Conservation (phyloP, 352 stramenopile genomes). For the Globisporangium rhizosaccharum region DNA sequence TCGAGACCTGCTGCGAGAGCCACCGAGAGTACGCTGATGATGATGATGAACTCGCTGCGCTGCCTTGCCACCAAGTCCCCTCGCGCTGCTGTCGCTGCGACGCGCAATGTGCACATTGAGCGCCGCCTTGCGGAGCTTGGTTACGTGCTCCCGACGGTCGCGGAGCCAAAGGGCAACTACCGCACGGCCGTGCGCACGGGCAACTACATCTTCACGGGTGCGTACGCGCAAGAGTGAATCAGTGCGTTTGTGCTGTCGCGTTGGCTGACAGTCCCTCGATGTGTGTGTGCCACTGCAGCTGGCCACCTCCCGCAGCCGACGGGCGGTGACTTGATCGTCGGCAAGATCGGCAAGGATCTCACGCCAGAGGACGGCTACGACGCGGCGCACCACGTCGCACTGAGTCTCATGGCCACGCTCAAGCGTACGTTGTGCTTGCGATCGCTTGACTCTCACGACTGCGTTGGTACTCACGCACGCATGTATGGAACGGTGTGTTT, state of each 20-base stretch:
- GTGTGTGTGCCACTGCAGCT: conserved; percentile 16
- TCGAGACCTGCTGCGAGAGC: too few relatives aligned
- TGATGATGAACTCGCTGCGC: too few relatives aligned
- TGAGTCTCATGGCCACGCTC: conserved; percentile 87
- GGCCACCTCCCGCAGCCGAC: conserved; percentile 54
- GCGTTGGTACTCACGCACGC: background rate
- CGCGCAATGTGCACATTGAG: conserved; percentile 39
- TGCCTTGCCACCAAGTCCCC: too few relatives aligned
- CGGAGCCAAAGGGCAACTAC: conserved; percentile 73
- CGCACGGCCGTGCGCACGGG: conserved; percentile 47
- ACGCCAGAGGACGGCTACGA: conserved; percentile 83
- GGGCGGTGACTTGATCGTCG: conserved; percentile 60
- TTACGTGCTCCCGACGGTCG: conserved; percentile 54
- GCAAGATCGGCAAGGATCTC: conserved; percentile 79
- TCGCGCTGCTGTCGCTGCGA: background rate
- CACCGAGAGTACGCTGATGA: too few relatives aligned
- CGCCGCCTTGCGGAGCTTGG: conserved; percentile 62
- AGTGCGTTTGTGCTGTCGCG: background rate
- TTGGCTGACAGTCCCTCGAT: background rate
- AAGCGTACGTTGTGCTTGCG: conserved; percentile 37
- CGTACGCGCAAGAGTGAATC: background rate
- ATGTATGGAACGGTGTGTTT: too few relatives aligned
- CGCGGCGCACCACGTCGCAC: conserved; percentile 64
- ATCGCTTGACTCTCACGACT: background rate
- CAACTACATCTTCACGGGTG: conserved; percentile 72